phyloP scores from a whole-genome alignment of 1,284 basidiomycete genomes.

The Heimioporus retisporus region DNA sequence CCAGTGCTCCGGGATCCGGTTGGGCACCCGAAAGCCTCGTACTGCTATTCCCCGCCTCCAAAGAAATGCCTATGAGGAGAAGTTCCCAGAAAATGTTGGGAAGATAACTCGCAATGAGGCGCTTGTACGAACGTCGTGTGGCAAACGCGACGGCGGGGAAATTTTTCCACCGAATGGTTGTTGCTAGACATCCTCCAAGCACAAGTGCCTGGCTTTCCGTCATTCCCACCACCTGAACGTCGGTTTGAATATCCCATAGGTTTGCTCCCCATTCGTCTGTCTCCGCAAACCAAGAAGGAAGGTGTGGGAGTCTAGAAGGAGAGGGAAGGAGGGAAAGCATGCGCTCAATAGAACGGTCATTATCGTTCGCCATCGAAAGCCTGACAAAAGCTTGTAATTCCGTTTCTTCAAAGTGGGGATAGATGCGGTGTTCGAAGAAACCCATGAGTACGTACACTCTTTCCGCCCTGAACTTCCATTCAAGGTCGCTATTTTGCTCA shows the following conservation, averaged over 20 bases:
- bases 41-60: neutral
- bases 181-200: constrained; percentile 39
- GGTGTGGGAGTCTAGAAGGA: constrained; percentile 9
- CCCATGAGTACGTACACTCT: constrained; percentile 40
- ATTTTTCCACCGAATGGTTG: constrained; percentile 37
- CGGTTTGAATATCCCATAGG: constrained; percentile 38
- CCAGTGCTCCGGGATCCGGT: neutral
- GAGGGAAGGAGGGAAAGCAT: constrained; percentile 35
- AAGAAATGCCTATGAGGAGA: neutral
- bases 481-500: neutral
- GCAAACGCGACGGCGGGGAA: constrained; percentile 36
- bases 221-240: constrained; percentile 37
- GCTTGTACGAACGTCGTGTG: constrained; percentile 23
- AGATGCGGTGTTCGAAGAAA: constrained; percentile 40
- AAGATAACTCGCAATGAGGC: constrained; percentile 20
- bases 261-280: constrained; percentile 31
- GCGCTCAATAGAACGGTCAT: constrained; percentile 35
- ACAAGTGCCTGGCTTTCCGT: constrained; percentile 32
- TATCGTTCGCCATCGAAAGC: constrained; percentile 41
- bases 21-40: too few species aligned
- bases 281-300: constrained; percentile 25
- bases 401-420: constrained; percentile 15
- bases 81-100: constrained; percentile 22
- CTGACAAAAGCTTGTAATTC: constrained; percentile 18
- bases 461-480: constrained; percentile 1